Evolutionary conservation across 495 filamentous ascomycete species (phyloP).

Genomic region (Penicillium diatomitis): DNA sequence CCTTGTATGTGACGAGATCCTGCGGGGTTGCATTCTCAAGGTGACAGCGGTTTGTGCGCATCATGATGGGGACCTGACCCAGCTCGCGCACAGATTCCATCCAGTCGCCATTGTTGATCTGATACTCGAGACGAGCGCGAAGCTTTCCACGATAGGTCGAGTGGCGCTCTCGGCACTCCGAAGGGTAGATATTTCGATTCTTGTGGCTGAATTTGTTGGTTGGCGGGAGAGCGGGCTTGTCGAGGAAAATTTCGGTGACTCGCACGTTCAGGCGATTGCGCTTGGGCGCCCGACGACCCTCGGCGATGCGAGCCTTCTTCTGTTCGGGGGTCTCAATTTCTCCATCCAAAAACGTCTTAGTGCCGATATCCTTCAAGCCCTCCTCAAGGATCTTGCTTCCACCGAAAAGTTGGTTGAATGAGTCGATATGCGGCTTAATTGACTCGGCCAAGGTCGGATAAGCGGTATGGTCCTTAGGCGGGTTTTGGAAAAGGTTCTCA

Average conservation of each 20-base stretch:
- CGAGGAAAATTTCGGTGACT: conserved; percentile 67
- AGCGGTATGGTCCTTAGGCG: conserved; percentile 76
- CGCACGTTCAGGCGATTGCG: conserved; percentile 66
- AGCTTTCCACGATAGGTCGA: conserved; percentile 84
- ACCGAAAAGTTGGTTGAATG: conserved; percentile 90
- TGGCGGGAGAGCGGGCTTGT: conserved; percentile 62
- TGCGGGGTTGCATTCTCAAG: conserved; percentile 75
- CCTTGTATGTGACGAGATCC: conserved; percentile 72
- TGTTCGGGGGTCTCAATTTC: conserved; percentile 39
- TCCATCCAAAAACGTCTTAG: conserved; percentile 77
- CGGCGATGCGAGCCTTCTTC: conserved; percentile 29
- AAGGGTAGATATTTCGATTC: conserved; percentile 77
- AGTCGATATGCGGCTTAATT: conserved; percentile 81
- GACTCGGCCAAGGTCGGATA: conserved; percentile 79
- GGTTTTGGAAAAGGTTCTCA: conserved; percentile 78
- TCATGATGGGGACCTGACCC: conserved; percentile 85
- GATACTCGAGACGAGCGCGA: conserved; percentile 68
- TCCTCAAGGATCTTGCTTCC: conserved; percentile 60
- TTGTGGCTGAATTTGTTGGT: conserved; percentile 69
- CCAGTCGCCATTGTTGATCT: conserved; percentile 78
- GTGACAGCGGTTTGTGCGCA: conserved; percentile 87
- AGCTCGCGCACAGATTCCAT: conserved; percentile 71
- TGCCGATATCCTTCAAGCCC: conserved; percentile 79
- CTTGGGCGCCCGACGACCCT: conserved; percentile 39
- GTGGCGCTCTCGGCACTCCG: conserved; percentile 92